phyloP scores from a whole-genome alignment of 345 rosid genomes.

The Pugionium dolabratum region DNA sequence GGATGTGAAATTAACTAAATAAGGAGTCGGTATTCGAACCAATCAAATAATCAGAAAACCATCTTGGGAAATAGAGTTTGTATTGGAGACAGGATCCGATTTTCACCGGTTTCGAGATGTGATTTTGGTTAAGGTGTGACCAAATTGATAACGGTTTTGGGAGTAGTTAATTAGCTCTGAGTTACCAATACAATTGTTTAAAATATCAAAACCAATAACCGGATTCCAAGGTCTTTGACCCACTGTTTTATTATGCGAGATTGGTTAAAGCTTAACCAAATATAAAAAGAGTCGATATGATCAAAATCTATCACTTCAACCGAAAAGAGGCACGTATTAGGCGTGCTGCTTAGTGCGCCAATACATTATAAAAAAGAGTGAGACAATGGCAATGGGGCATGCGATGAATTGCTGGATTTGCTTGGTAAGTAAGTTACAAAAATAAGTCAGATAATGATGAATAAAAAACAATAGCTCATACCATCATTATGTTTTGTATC shows the following conservation, averaged over 20 bases:
- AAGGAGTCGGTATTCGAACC: too few species aligned
- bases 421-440: constrained; percentile 25
- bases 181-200: too few species aligned
- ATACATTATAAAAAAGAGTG: background rate
- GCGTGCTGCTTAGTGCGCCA: background rate
- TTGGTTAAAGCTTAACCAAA: constrained; percentile 21
- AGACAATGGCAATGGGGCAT: constrained; percentile 23
- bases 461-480: background rate
- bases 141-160: constrained; percentile 1
- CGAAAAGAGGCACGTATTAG: constrained; percentile 20
- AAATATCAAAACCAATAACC: too few species aligned
- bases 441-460: constrained; percentile 20
- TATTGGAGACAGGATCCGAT: too few species aligned
- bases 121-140: background rate
- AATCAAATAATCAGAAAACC: too few species aligned
- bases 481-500: constrained; percentile 25
- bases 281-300: background rate
- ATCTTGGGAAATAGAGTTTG: too few species aligned
- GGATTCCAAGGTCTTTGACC: background rate
- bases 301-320: background rate
- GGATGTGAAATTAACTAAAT: too few species aligned
- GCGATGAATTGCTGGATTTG: constrained; percentile 22
- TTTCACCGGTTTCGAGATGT: background rate
- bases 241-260: background rate
- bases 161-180: background rate